Conservation (phyloP, 768 basidiomycete genomes). For the Myochromella boudieri region DNA sequence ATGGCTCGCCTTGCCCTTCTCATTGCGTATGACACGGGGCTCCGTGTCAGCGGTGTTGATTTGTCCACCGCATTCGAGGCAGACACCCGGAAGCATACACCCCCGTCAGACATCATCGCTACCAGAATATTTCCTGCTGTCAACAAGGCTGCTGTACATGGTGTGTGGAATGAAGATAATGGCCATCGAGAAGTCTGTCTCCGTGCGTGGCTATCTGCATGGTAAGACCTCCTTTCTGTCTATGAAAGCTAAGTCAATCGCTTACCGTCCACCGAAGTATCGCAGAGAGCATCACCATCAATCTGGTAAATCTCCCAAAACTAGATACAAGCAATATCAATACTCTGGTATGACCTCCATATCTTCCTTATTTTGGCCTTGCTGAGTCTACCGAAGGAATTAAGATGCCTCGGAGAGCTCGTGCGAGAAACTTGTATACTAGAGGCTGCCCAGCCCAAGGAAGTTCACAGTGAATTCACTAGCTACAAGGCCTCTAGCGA, state of each 20-base stretch:
- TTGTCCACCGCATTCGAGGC: slow-evolving; percentile 28
- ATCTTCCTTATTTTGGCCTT: neutral
- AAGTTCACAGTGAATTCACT: slow-evolving; percentile 32
- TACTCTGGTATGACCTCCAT: slow-evolving; percentile 17
- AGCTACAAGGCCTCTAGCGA: slow-evolving; percentile 20
- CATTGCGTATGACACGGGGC: slow-evolving; percentile 23
- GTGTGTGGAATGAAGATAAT: slow-evolving; percentile 28
- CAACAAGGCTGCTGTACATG: slow-evolving; percentile 19
- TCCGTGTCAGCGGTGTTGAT: slow-evolving; percentile 35
- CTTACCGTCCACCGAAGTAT: slow-evolving; percentile 19
- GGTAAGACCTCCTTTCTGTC: slow-evolving; percentile 19
- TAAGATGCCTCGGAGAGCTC: slow-evolving; percentile 28
- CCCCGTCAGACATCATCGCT: slow-evolving; percentile 26
- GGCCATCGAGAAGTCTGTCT: slow-evolving; percentile 27
- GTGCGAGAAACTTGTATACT: slow-evolving; percentile 32
- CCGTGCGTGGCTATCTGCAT: slow-evolving; percentile 40
- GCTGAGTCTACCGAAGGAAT: slow-evolving; percentile 23
- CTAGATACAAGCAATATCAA: slow-evolving; percentile 22
- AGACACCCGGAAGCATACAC: slow-evolving; percentile 19
- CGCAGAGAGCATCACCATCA: slow-evolving; percentile 10
- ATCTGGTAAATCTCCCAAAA: slow-evolving; percentile 7
- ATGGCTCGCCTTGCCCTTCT: slow-evolving; percentile 35
- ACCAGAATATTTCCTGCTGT: slow-evolving; percentile 15
- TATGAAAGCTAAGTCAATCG: neutral
- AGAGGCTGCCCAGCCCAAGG: slow-evolving; percentile 31